A percentile compares a stretch with the other conserved stretches of the same genome.
Evolutionary conservation across 331 rosid genomes (phyloP).

Genomic region (Malus hybrid): DNA sequence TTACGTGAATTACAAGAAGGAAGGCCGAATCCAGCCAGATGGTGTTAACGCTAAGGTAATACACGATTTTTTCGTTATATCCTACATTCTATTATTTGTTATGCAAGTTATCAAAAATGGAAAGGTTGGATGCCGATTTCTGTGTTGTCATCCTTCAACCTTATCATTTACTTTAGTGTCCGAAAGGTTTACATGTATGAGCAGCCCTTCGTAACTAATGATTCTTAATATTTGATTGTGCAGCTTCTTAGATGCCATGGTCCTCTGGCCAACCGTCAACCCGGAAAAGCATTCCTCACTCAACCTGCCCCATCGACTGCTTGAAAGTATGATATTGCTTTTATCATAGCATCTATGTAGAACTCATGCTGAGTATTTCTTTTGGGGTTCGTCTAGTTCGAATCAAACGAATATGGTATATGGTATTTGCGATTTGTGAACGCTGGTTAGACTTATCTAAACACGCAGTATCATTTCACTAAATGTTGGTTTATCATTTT

Average conservation of each 20-base stretch:
- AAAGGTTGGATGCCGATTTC: not conserved
- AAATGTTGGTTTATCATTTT: not conserved
- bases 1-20: conserved; percentile 48
- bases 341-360: not conserved
- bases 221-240: not conserved
- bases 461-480: not conserved
- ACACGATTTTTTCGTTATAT: not conserved
- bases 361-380: not conserved
- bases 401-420: not conserved
- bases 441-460: not conserved
- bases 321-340: not conserved
- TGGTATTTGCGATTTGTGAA: not conserved
- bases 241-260: conserved; percentile 89
- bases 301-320: conserved; percentile 13
- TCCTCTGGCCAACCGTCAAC: conserved; percentile 45
- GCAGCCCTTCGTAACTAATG: not conserved
- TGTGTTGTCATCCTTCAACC: not conserved
- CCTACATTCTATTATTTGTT: not conserved
- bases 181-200: no score
- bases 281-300: conserved; percentile 51
- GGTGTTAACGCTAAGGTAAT: conserved; percentile 81
- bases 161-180: no score
- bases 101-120: not conserved
- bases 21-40: conserved; percentile 44
- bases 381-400: not conserved